A percentile compares a stretch with the other conserved stretches of the same genome.
phyloP scores from a whole-genome alignment of 2,329 filamentous ascomycete genomes.

The Paecilomyces formosus region DNA sequence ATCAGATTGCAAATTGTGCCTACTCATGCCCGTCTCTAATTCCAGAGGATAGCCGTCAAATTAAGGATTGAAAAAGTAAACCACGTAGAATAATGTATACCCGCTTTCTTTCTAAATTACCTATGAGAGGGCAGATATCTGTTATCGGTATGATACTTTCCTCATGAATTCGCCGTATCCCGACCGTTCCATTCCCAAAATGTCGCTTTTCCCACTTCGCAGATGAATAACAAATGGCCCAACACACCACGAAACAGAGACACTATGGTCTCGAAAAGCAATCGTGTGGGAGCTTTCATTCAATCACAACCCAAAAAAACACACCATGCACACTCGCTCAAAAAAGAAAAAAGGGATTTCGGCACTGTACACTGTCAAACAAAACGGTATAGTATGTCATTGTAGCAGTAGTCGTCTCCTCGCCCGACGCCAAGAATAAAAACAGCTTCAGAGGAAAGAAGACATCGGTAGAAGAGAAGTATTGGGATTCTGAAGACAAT shows the following conservation, averaged over 20 bases:
- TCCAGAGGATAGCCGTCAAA: no score
- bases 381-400: slow-evolving; percentile 1
- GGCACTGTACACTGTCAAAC: slow-evolving; percentile 2
- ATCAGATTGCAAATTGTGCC: no score
- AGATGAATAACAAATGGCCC: background rate
- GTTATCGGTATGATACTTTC: background rate
- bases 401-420: background rate
- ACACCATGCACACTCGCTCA: slow-evolving; percentile 1
- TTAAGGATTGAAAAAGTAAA: background rate
- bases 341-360: background rate
- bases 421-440: background rate
- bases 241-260: background rate
- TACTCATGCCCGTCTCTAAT: no score
- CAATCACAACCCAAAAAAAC: background rate
- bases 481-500: background rate
- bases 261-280: background rate
- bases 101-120: background rate
- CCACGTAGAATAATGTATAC: background rate
- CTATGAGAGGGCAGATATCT: background rate
- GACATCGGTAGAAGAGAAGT: background rate
- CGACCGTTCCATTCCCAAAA: background rate
- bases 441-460: background rate
- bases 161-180: background rate
- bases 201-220: background rate
- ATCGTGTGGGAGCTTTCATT: background rate